phyloP scores from a whole-genome alignment of 2,329 filamentous ascomycete species.

The Didymella exigua region DNA sequence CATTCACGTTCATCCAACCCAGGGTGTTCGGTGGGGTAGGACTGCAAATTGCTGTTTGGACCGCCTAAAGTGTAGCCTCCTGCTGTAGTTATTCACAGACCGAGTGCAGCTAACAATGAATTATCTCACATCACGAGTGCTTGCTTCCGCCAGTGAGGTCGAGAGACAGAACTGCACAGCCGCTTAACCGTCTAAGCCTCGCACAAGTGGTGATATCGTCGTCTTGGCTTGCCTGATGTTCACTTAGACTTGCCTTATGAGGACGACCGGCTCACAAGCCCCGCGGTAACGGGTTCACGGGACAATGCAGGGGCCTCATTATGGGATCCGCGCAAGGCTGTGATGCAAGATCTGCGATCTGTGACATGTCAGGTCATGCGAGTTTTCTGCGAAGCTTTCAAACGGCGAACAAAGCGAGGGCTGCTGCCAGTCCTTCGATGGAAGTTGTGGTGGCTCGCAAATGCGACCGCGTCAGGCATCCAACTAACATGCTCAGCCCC shows the following conservation, averaged over 20 bases:
- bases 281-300: neutral
- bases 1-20: neutral
- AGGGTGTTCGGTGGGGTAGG: neutral
- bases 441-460: neutral
- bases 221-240: constrained; percentile 12
- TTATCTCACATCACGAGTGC: constrained; percentile 7
- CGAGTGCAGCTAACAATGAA: neutral
- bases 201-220: neutral
- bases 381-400: neutral
- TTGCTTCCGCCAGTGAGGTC: neutral
- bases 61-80: neutral
- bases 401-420: neutral
- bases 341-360: constrained; percentile 6
- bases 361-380: neutral
- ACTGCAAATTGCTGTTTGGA: neutral
- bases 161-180: neutral
- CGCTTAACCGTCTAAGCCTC: constrained; percentile 14
- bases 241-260: constrained; percentile 8
- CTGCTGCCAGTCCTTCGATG: neutral
- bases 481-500: constrained; percentile 1
- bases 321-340: constrained; percentile 4
- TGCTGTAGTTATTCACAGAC: constrained; percentile 1
- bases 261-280: constrained; percentile 6
- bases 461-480: constrained; percentile 9
- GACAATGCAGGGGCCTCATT: constrained; percentile 3